Percentiles rank a stretch among this genome's conserved stretches.
phyloP scores from a whole-genome alignment of 495 filamentous ascomycete species.

The Penicillium turbatum region DNA sequence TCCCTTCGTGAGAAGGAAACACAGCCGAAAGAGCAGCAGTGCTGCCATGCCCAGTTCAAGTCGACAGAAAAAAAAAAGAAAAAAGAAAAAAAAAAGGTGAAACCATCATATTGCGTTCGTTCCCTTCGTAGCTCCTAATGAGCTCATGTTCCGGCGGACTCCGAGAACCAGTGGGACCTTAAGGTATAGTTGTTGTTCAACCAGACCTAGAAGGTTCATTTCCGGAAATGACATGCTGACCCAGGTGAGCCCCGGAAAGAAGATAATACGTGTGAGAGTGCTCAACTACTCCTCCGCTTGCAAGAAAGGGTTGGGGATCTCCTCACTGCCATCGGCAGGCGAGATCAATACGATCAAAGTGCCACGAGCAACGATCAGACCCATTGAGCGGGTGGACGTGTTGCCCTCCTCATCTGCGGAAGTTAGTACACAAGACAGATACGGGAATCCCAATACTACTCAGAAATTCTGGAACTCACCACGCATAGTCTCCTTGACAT shows the following conservation, averaged over 20 bases:
- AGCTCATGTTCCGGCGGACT: slow-evolving; percentile 11
- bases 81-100: slow-evolving; percentile 13
- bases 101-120: slow-evolving; percentile 17
- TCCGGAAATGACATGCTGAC: not conserved
- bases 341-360: slow-evolving; percentile 90
- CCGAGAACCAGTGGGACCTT: slow-evolving; percentile 10
- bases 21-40: not conserved
- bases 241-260: not conserved
- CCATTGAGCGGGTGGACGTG: slow-evolving; percentile 74
- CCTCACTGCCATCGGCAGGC: slow-evolving; percentile 88
- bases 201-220: not conserved
- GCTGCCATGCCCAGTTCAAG: slow-evolving; percentile 1
- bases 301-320: slow-evolving; percentile 91
- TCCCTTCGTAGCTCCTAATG: slow-evolving; percentile 27
- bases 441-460: not conserved
- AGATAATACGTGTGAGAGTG: not conserved
- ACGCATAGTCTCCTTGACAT: slow-evolving; percentile 82
- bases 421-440: slow-evolving; percentile 13
- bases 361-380: slow-evolving; percentile 86
- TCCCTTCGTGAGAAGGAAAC: not conserved
- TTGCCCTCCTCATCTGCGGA: slow-evolving; percentile 83
- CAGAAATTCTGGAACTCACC: slow-evolving; percentile 48
- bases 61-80: slow-evolving; percentile 5
- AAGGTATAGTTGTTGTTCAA: not conserved
- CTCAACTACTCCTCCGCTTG: slow-evolving; percentile 55